Base-by-base conservation (phyloP, 2,329 filamentous ascomycete species). In the Ciborinia camelliae region DNA sequence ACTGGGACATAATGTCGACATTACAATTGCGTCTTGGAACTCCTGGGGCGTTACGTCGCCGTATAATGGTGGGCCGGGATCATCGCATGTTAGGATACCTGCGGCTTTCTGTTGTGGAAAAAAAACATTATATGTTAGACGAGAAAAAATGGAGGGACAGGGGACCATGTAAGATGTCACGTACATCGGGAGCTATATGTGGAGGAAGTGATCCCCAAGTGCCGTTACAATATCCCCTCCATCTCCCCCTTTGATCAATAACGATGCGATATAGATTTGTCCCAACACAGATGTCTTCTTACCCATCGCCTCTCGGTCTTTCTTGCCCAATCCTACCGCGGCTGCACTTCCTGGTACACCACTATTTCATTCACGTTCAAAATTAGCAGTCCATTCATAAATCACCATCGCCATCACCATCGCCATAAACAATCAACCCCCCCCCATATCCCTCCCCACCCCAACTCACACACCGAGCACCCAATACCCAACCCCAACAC, bases 171-270 rank as follows among this genome's bases (percentile, higher is more conserved):
- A 39, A 55, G 6, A 28, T n/a, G n/a, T 45, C 18, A 23, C 57
- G 37, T 48, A 50, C 45, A 20, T 50, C 7, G 6, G 45, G 43
- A 39, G 57, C 7, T 12, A 60, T 50, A 28, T 50, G 57, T 12
- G 30, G 57, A 20, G 45, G 57, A 2, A 60, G 30, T 15, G 15
- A 18, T 20, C 57, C 57, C 45, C 57, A 12, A 30, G n/a, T 28
- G 57, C 45, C 20, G 57, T 18, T 28, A 50, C 30, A 28, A 60
- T 60, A n/a, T 58, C 55, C 41, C 23, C 55, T 9, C 28, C 41
- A 3, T 47, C 55, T 12, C 28, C 55, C 7, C 28, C 55, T 58
- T 47, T 58, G 7, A 58, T 23, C 28, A 58, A 58, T 15, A 58
- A 26, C 5, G 54, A 58, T 1, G 41, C 39, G 23, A 58, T 58